Evolutionary conservation across 495 filamentous ascomycete species (phyloP).

Genomic region (Daldinia childiae): DNA sequence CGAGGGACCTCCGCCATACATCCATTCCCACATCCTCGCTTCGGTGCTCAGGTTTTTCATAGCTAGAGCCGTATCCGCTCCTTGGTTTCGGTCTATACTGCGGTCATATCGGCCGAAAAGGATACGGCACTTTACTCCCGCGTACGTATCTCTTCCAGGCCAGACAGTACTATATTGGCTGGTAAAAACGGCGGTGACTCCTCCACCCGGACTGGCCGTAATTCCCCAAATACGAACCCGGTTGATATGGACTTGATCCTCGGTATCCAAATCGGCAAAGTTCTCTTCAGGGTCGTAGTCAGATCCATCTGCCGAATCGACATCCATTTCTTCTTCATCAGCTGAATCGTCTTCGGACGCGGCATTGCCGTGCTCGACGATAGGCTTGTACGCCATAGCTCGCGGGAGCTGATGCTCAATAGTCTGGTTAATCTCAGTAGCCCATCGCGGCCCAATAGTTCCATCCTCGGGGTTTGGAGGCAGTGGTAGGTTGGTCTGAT

Average conservation of each 20-base stretch:
- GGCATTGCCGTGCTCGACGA: slow-evolving; percentile 2
- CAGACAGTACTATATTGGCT: slow-evolving; percentile 51
- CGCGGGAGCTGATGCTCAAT: slow-evolving; percentile 49
- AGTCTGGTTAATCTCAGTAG: slow-evolving; percentile 51
- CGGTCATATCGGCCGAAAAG: slow-evolving; percentile 49
- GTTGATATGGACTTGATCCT: slow-evolving; percentile 52
- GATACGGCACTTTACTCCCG: slow-evolving; percentile 51
- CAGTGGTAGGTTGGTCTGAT: slow-evolving; percentile 52
- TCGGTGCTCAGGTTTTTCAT: slow-evolving; percentile 53
- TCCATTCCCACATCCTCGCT: slow-evolving; percentile 55
- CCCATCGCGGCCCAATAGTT: slow-evolving; percentile 50
- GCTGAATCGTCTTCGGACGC: slow-evolving; percentile 22
- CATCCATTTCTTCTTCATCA: slow-evolving; percentile 29
- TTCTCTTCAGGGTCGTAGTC: slow-evolving; percentile 41
- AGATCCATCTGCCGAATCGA: slow-evolving; percentile 38
- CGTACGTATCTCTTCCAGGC: slow-evolving; percentile 55
- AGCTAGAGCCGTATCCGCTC: background rate
- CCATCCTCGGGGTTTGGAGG: slow-evolving; percentile 36
- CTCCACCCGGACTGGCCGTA: slow-evolving; percentile 54
- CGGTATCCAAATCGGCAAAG: slow-evolving; percentile 31
- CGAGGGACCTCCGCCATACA: slow-evolving; percentile 57
- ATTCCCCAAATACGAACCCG: slow-evolving; percentile 59
- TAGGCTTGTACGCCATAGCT: slow-evolving; percentile 31
- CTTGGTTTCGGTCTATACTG: slow-evolving; percentile 12
- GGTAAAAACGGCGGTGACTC: slow-evolving; percentile 52